These are phyloP conservation scores for Daldinia caldariorum DNA, from an alignment of 495 filamentous ascomycete genomes.

Conservation along the genomic window DNA sequence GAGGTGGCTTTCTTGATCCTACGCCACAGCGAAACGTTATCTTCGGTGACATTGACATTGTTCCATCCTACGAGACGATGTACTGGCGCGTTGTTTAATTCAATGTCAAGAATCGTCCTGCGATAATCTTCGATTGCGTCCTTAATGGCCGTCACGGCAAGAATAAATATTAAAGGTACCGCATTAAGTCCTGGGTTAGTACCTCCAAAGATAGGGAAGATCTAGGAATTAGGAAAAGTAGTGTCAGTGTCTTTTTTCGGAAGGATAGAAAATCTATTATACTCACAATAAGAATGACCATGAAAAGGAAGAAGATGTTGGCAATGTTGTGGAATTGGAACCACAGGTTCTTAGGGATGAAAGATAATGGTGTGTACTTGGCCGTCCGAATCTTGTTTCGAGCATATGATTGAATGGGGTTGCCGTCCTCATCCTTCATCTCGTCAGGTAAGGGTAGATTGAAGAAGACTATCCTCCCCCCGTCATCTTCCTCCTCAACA, in stretches of 20 bases:
- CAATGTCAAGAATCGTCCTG: slow-evolving; percentile 88
- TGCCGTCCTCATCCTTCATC: slow-evolving; percentile 85
- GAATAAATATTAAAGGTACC: slow-evolving; percentile 92
- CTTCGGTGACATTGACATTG: slow-evolving; percentile 92
- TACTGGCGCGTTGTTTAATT: slow-evolving; percentile 95
- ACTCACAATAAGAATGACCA: slow-evolving; percentile 92
- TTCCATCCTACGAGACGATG: slow-evolving; percentile 87
- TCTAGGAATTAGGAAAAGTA: slow-evolving; percentile 61
- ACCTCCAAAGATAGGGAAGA: slow-evolving; percentile 95
- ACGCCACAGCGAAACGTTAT: slow-evolving; percentile 87
- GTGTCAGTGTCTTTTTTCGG: slow-evolving; percentile 17
- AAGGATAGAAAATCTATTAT: neutral
- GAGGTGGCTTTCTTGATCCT: slow-evolving; percentile 90
- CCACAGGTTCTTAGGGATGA: slow-evolving; percentile 97
- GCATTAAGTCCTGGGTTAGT: slow-evolving; percentile 89
- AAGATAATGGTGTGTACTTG: slow-evolving; percentile 95
- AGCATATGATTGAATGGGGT: slow-evolving; percentile 72
- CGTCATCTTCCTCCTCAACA: slow-evolving; percentile 40
- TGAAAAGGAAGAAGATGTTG: slow-evolving; percentile 97
- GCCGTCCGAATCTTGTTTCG: slow-evolving; percentile 98
- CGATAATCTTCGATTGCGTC: slow-evolving; percentile 99
- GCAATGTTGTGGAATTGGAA: slow-evolving; percentile 99
- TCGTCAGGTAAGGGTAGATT: slow-evolving; percentile 81
- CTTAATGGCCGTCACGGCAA: slow-evolving; percentile 90
- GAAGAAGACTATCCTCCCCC: slow-evolving; percentile 73